Evolutionary conservation across 345 rosid species (phyloP).

Genomic region (Aegle marmelos): DNA sequence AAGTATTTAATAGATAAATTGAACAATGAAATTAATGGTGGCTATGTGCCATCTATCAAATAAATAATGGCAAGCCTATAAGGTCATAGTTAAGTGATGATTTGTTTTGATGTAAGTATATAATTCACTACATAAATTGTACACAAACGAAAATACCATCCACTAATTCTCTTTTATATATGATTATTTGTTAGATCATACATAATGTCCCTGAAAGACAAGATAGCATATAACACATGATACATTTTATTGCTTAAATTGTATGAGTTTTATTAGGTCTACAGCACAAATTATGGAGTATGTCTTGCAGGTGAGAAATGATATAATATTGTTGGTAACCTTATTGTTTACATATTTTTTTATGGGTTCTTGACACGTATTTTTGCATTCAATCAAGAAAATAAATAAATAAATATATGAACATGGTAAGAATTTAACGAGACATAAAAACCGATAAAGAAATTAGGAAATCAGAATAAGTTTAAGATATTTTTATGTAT

Average conservation of each 20-base stretch:
- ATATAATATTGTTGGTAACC: no score
- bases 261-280: conserved; percentile 9
- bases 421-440: no score
- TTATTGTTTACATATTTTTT: no score
- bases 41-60: conserved; percentile 12
- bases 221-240: conserved; percentile 12
- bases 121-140: conserved; percentile 11
- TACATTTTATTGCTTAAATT: conserved; percentile 12
- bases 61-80: conserved; percentile 10
- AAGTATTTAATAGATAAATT: no score
- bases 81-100: conserved; percentile 16
- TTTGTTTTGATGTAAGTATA: conserved; percentile 24
- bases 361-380: no score
- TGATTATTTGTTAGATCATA: conserved; percentile 30
- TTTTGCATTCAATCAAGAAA: no score
- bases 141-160: conserved; percentile 4
- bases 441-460: no score
- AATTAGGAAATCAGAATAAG: neutral
- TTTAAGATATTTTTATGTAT: neutral
- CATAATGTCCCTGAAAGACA: conserved; percentile 21
- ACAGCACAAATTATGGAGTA: neutral
- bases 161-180: conserved; percentile 25
- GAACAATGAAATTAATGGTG: neutral
- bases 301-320: no score
- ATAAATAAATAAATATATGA: no score